Conservation (phyloP, 768 basidiomycete species). For the Lactarius pseudohatsudake region DNA sequence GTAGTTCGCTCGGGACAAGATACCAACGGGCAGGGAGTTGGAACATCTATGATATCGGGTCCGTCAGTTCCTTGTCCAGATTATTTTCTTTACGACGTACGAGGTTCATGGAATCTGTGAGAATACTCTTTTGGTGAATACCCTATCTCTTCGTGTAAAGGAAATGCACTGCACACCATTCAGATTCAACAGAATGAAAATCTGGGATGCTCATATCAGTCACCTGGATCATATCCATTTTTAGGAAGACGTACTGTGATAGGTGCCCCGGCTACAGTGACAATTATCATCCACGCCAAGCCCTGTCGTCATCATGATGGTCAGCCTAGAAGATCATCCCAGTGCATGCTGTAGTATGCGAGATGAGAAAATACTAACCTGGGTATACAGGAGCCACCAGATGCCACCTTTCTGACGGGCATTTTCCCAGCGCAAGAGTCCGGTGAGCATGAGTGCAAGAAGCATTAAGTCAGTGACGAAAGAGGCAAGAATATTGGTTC, state of each 20-base stretch:
- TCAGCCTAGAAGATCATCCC: neutral
- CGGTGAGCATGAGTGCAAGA: constrained; percentile 10
- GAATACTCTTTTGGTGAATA: neutral
- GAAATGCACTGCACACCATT: constrained; percentile 6
- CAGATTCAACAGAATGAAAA: constrained; percentile 3
- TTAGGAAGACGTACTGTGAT: neutral
- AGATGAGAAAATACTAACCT: neutral
- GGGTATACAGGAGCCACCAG: constrained; percentile 13
- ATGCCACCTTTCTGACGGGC: neutral
- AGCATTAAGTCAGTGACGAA: constrained; percentile 4
- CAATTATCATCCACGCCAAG: constrained; percentile 1
- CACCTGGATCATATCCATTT: too few species aligned
- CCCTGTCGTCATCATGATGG: neutral
- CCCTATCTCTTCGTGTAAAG: neutral
- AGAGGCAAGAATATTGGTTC: neutral
- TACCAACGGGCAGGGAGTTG: too few species aligned
- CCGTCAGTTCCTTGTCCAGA: too few species aligned
- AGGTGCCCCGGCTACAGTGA: constrained; percentile 6
- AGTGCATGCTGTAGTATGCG: neutral
- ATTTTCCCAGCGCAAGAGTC: constrained; percentile 13
- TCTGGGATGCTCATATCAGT: neutral
- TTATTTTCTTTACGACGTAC: too few species aligned
- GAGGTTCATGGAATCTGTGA: neutral
- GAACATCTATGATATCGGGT: too few species aligned
- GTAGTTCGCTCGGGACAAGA: too few species aligned